Base-by-base conservation (phyloP, 192 early-diverging fungal genomes). In the Helicostylum pulchrum region DNA sequence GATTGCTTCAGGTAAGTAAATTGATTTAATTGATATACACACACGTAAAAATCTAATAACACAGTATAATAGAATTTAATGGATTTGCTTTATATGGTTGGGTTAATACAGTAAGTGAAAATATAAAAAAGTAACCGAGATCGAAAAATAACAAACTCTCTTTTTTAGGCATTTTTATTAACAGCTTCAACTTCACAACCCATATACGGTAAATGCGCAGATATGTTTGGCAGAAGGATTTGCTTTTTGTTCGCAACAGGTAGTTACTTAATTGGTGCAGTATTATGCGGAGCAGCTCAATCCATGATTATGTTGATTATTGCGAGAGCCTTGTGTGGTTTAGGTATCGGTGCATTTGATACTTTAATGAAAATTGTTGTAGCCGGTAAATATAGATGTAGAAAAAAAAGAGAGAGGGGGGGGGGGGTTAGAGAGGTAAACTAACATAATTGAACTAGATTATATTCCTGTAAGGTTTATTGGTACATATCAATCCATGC, bases 231-330 rank as follows among this genome's bases (percentile, higher is more conserved):
- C 3, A 61, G 80, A 39, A 68, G 78, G 6, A 26, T 36, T 8
- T 55, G 55, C 21, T 89, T 97, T 45, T 69, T 95, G 0, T 82
- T 85, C 43, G 90, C 96, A 0, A 84, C 91, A 42, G 49, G 80
- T 30, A 70, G 91, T 39, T 98, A 96, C 67, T 82, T 87, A 53
- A 58, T 89, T 8, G 95, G 95, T 0, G 88, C 88, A 0, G 71
- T 90, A 0, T 71, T 95, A 30, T 95, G 95, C 48, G 82, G 83
- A 5, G 78, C 74, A 4, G 59, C 85, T 2, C 66, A 76, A 10
- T 77, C 65, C 5, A 83, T 87, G 77, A 67, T 73, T 20, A 78
- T 82, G 73, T 74, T 88, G 19, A 74, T 88, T 47, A 64, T 79
- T 8, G 80, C 70, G 1, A 78, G 86, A 14, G 83, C 77, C 0